Conservation (phyloP, 495 filamentous ascomycete species). For the Bathelium albidoporum region DNA sequence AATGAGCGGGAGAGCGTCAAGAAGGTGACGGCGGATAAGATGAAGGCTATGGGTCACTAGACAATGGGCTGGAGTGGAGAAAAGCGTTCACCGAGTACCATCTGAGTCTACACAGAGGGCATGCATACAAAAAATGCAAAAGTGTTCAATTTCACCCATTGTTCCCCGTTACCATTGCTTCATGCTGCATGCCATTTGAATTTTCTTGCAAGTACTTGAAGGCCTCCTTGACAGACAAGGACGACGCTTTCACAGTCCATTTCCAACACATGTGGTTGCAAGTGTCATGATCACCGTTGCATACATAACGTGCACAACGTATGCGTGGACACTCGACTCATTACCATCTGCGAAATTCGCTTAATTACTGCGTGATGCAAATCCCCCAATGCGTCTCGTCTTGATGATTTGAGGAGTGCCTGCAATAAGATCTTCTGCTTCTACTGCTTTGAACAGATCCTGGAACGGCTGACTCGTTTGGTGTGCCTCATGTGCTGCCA, state of each 20-base stretch:
- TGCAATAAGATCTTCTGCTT: background rate
- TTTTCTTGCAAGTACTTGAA: too few species aligned
- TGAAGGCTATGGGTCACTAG: conserved; percentile 11
- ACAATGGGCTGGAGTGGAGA: background rate
- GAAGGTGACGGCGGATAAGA: conserved; percentile 15
- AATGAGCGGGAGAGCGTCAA: conserved; percentile 10
- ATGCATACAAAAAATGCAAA: too few species aligned
- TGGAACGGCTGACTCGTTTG: background rate
- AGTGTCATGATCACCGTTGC: too few species aligned
- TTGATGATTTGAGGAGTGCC: background rate
- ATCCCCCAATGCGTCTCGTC: background rate
- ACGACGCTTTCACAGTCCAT: too few species aligned
- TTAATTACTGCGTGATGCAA: background rate
- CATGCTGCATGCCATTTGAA: too few species aligned
- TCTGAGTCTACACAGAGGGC: too few species aligned
- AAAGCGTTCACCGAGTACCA: background rate
- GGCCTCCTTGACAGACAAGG: too few species aligned
- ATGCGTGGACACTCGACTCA: too few species aligned
- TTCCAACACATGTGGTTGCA: too few species aligned
- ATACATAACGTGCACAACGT: too few species aligned
- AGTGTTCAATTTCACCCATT: too few species aligned
- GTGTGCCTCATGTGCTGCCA: background rate
- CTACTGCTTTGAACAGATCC: background rate
- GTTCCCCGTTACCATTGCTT: too few species aligned
- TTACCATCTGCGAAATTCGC: background rate